A percentile compares a stretch with the other conserved stretches of the same genome.
Evolutionary conservation across 2,329 filamentous ascomycete genomes (phyloP).

Genomic region (Aureobasidium lini): DNA sequence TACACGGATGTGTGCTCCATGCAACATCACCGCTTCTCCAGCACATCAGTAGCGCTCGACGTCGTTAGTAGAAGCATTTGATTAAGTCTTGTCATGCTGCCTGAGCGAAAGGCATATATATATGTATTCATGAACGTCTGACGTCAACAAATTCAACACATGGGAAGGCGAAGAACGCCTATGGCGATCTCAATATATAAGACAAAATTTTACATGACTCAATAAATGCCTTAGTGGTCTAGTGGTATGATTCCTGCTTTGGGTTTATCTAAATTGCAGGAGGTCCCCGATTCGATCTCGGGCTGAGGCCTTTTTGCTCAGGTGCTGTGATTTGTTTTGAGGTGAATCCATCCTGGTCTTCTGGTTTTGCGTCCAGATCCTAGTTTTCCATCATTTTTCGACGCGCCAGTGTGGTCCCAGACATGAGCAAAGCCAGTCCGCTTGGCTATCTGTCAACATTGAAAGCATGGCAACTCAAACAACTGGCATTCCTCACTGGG

Average conservation of each 20-base stretch:
- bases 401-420: not conserved
- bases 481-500: conserved; percentile 54
- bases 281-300: conserved; percentile 13
- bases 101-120: no score
- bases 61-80: no score
- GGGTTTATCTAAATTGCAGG: conserved; percentile 8
- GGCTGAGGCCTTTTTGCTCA: conserved; percentile 2
- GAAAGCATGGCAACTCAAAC: conserved; percentile 49
- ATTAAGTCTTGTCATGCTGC: no score
- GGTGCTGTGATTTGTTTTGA: not conserved
- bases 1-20: no score
- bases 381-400: no score
- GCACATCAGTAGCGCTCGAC: no score
- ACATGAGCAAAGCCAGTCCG: not conserved
- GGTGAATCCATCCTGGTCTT: no score
- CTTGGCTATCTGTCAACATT: conserved; percentile 30
- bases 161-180: not conserved
- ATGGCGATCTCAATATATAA: no score
- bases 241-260: conserved; percentile 14
- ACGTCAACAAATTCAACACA: not conserved
- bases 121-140: no score
- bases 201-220: no score
- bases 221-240: conserved; percentile 1
- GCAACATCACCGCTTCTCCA: no score
- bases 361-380: no score